Evolutionary conservation across 2,329 filamentous ascomycete species (phyloP).

Genomic region (Aspergillus piperis): DNA sequence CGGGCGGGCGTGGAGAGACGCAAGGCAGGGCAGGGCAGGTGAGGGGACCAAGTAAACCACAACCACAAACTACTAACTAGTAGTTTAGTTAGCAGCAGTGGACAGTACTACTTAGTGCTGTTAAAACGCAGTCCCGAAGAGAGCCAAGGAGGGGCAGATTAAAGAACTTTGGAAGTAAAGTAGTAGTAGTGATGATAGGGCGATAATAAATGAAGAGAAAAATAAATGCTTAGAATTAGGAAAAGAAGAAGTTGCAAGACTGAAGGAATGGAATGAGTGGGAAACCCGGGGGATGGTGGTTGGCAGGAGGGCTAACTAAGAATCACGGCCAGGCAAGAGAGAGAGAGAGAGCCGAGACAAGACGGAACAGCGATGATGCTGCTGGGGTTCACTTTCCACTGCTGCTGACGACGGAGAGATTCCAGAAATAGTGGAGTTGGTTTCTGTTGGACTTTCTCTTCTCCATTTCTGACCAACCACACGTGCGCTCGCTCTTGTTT

Average conservation of each 20-base stretch:
- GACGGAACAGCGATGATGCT: conserved; percentile 6
- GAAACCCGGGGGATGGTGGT: not conserved
- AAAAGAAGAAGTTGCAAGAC: not conserved
- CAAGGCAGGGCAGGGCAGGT: not conserved
- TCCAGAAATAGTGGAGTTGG: conserved; percentile 7
- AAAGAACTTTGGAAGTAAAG: not conserved
- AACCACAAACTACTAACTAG: too few species aligned
- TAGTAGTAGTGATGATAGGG: too few species aligned
- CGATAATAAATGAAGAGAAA: too few species aligned
- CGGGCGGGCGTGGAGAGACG: not conserved
- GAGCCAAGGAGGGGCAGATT: not conserved
- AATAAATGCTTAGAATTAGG: too few species aligned
- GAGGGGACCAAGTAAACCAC: conserved; percentile 5
- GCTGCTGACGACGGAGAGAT: conserved; percentile 8
- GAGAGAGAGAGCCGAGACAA: not conserved
- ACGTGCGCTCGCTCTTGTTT: not conserved
- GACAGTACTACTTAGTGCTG: too few species aligned
- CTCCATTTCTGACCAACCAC: not conserved
- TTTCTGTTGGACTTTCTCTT: not conserved
- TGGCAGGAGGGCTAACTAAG: not conserved
- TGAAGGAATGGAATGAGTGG: not conserved
- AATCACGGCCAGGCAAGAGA: not conserved
- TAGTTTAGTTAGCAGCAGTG: too few species aligned
- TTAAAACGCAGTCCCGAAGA: not conserved
- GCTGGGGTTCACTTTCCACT: not conserved